Evolutionary conservation across 1,139 yeast genomes (phyloP), one percentile per base, ranked within the genome.

Genomic region (Yamadazyma sp.): DNA sequence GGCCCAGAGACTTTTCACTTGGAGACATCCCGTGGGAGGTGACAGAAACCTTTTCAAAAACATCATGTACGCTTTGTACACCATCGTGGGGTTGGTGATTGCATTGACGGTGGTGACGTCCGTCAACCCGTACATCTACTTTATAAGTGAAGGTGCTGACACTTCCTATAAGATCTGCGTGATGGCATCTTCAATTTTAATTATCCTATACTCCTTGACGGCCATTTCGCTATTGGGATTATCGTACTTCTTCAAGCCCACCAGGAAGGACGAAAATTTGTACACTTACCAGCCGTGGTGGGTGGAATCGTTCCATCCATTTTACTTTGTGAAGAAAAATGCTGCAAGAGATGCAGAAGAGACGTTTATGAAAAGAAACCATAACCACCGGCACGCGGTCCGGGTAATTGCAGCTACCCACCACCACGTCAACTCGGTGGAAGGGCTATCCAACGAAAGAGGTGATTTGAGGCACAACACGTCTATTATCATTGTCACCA

Each of bases 21-120:
- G 74, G 74, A 59, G 75, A 53, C 75, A 69, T 51, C 75, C 75
- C 11, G 74, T 67, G 3, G 74, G 74, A 40, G 75, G 75, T 44
- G 61, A 68, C 20, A 49, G 73, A 34, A 52, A 45, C 33, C 49
- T 67, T 32, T 69, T 69, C 46, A 67, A 68, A 62, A 42, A 53
- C 36, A 44, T 57, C 37, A 69, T 69, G 74, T 50, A 59, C 32
- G 40, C 42, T 1, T 51, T 63, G 41, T 69, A 69, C 45, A 46
- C 40, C 3, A 45, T 64, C 20, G 73, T 69, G 25, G 38, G 46
- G 3, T 50, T 59, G 10, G 54, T 69, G 29, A 51, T 69, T 30
- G 63, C 51, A 12, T 50, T 66, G 40, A 63, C 72, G 6, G 53
- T 68, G 35, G 49, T 59, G 16, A 63, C 68, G 1, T 61, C 73